A percentile compares a stretch with the other conserved stretches of the same genome.
These are phyloP conservation scores for Actinidia arguta DNA, from an alignment of 179 eudicot species.

Conservation along the genomic window DNA sequence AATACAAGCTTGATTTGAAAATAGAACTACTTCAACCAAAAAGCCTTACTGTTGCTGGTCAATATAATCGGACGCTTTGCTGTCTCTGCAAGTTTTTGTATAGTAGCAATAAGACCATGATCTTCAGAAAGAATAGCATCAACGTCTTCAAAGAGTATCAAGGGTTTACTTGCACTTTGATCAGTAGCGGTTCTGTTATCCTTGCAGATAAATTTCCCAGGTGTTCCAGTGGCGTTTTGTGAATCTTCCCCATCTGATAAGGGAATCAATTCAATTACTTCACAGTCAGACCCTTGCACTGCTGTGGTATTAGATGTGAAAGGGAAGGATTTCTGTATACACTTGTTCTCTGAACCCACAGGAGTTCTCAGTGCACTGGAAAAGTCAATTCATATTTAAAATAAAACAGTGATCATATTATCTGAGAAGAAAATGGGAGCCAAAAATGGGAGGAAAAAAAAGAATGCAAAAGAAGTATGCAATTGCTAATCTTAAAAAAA, in stretches of 20 bases:
- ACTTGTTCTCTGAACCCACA: constrained; percentile 46
- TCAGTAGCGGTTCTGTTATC: constrained; percentile 38
- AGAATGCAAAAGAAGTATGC: not conserved
- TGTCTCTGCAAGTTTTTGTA: constrained; percentile 87
- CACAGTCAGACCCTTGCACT: constrained; percentile 40
- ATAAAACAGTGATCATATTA: not conserved
- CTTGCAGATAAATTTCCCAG: constrained; percentile 25
- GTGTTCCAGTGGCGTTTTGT: constrained; percentile 30
- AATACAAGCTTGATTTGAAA: constrained; percentile 19
- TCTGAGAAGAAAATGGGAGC: not conserved
- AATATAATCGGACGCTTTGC: constrained; percentile 90
- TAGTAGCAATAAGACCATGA: constrained; percentile 81
- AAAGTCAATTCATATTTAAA: constrained; percentile 23
- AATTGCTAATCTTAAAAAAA: not conserved
- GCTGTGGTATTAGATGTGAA: constrained; percentile 21
- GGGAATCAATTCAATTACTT: constrained; percentile 53
- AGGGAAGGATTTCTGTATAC: constrained; percentile 38
- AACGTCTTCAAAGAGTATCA: constrained; percentile 92
- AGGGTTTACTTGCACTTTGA: constrained; percentile 63
- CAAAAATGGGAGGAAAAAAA: not conserved
- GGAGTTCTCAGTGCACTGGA: constrained; percentile 63
- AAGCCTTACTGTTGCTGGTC: constrained; percentile 83
- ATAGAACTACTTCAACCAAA: constrained; percentile 17
- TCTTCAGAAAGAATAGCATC: constrained; percentile 81
- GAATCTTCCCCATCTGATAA: constrained; percentile 57